A percentile compares a stretch with the other conserved stretches of the same genome.
phyloP scores from a whole-genome alignment of 805 yeast species.

The Yarrowia sp. region DNA sequence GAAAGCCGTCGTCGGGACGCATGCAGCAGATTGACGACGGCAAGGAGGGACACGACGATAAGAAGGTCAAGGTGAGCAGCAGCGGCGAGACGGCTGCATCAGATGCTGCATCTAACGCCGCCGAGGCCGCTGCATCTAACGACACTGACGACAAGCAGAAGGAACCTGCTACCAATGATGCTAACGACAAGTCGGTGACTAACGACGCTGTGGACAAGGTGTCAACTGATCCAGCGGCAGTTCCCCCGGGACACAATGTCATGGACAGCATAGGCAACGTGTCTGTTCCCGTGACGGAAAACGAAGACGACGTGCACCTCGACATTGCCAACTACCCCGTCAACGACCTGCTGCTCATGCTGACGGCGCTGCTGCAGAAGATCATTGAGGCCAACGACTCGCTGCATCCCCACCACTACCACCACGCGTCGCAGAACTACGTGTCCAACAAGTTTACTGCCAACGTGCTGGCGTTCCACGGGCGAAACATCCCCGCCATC shows the following conservation, averaged over 20 bases:
- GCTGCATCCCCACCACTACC: constrained; percentile 66
- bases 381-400: constrained; percentile 89
- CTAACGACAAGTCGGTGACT: too few species aligned
- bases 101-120: too few species aligned
- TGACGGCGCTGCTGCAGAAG: constrained; percentile 77
- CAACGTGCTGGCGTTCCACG: constrained; percentile 82
- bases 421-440: constrained; percentile 37
- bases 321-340: constrained; percentile 83
- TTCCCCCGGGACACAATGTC: not conserved
- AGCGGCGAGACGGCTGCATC: too few species aligned
- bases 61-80: constrained; percentile 5
- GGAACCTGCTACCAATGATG: too few species aligned
- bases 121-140: not conserved
- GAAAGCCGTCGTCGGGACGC: constrained; percentile 28
- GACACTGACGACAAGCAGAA: too few species aligned
- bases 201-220: too few species aligned
- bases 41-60: not conserved
- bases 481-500: constrained; percentile 95
- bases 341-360: constrained; percentile 75
- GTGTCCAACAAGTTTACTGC: constrained; percentile 34
- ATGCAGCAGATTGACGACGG: constrained; percentile 27
- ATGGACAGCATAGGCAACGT: constrained; percentile 18
- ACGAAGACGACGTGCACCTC: constrained; percentile 34
- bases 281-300: not conserved
- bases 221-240: too few species aligned